Evolutionary conservation across 495 filamentous ascomycete genomes (phyloP).

Genomic region (Staphylotrichum longicolle): DNA sequence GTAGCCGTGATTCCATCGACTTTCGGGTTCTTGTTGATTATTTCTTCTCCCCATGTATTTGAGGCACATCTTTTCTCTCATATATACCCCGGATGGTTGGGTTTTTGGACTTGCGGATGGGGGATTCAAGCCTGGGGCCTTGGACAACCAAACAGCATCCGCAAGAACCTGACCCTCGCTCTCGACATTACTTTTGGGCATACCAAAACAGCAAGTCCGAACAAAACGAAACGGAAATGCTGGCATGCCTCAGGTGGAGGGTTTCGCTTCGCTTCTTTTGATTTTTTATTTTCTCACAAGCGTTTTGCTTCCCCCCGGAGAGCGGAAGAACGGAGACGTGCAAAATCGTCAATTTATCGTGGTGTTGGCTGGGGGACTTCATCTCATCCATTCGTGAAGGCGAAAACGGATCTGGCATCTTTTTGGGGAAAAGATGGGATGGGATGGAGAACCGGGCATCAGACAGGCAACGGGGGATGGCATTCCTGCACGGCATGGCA

Average conservation of each 20-base stretch:
- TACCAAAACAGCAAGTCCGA: not conserved
- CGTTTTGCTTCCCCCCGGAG: too few species aligned
- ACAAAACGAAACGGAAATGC: not conserved
- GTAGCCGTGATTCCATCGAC: conserved; percentile 28
- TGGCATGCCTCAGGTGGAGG: not conserved
- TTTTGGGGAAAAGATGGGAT: too few species aligned
- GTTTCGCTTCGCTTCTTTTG: not conserved
- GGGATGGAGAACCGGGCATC: too few species aligned
- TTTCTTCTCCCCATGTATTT: not conserved
- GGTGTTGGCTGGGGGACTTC: not conserved
- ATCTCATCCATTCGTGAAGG: not conserved
- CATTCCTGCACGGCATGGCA: too few species aligned
- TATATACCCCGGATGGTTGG: conserved; percentile 9
- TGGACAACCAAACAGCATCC: too few species aligned
- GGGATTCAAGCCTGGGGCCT: too few species aligned
- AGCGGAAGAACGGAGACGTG: too few species aligned
- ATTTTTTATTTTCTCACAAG: not conserved
- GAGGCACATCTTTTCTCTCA: not conserved
- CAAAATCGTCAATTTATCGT: too few species aligned
- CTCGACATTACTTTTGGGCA: not conserved
- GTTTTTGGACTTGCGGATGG: not conserved
- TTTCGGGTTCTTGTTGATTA: not conserved
- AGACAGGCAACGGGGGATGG: too few species aligned
- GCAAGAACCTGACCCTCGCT: not conserved
- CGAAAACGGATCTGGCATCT: not conserved